A percentile compares a stretch with the other conserved stretches of the same genome.
Conservation (phyloP, 2,329 filamentous ascomycete species). For the Colletotrichum sp. region DNA sequence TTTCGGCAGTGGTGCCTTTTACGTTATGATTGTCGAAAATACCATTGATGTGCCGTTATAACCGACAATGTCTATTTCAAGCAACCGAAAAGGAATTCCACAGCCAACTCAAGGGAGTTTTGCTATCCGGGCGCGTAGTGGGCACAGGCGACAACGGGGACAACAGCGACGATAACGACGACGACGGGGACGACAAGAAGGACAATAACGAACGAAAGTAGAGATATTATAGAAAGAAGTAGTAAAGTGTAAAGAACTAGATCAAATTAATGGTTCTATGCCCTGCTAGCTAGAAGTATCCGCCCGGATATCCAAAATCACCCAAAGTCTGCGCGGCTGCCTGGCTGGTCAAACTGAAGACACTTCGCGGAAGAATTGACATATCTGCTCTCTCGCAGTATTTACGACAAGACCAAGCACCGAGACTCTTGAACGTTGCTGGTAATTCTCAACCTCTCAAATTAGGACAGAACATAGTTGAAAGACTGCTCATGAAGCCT, state of each 20-base stretch:
- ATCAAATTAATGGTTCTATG: too few species aligned
- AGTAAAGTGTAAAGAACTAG: rapidly evolving
- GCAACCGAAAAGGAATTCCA: rapidly evolving
- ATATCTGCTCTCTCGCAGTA: neutral
- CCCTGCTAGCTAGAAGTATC: too few species aligned
- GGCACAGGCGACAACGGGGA: neutral
- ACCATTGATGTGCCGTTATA: neutral
- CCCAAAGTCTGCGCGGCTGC: too few species aligned
- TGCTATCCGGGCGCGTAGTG: neutral
- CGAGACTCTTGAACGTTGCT: neutral
- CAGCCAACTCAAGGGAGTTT: rapidly evolving
- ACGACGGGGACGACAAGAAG: neutral
- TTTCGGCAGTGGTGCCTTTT: neutral
- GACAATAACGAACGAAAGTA: neutral
- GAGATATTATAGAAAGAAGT: rapidly evolving
- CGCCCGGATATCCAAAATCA: neutral
- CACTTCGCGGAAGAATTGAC: rapidly evolving
- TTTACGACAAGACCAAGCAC: neutral
- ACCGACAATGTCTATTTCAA: neutral
- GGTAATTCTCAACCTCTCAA: too few species aligned
- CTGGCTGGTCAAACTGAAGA: rapidly evolving
- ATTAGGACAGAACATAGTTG: too few species aligned
- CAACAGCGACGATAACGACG: neutral
- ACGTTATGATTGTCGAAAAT: neutral
- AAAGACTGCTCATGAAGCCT: too few species aligned